Conservation (phyloP, 306 rosid genomes). For the Luffa aegyptiaca region DNA sequence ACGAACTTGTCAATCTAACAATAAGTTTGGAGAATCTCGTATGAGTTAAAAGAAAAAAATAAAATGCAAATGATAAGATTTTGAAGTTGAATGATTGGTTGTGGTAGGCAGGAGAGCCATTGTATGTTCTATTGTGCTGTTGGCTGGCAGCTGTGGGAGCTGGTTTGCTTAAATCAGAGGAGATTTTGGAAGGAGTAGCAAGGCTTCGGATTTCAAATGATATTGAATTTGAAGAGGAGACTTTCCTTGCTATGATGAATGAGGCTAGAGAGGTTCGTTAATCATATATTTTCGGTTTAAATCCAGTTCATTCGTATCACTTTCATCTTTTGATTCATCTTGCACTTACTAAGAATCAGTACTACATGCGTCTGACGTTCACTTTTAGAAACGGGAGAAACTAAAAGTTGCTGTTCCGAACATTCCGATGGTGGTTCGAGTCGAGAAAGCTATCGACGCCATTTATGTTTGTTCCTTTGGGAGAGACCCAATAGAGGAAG, state of each 20-base stretch:
- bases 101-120: slow-evolving; percentile 72
- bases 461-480: slow-evolving; percentile 73
- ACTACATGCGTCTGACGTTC: background rate
- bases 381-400: slow-evolving; percentile 58
- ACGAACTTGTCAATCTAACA: too few species aligned
- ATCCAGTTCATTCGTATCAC: background rate
- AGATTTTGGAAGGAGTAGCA: slow-evolving; percentile 78
- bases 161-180: slow-evolving; percentile 90
- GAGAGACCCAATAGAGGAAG: slow-evolving; percentile 47
- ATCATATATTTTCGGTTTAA: background rate
- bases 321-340: background rate
- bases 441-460: slow-evolving; percentile 76
- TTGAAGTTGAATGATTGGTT: slow-evolving; percentile 14
- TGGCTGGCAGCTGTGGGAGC: slow-evolving; percentile 90
- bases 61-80: background rate
- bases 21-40: too few species aligned
- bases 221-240: slow-evolving; percentile 85
- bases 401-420: slow-evolving; percentile 31
- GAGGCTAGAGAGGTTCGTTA: slow-evolving; percentile 67
- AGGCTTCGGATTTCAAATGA: slow-evolving; percentile 75
- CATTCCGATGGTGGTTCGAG: slow-evolving; percentile 68
- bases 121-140: slow-evolving; percentile 75
- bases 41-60: background rate
- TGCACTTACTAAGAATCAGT: background rate
- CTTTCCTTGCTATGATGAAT: slow-evolving; percentile 65